Base-by-base conservation (phyloP, 2,329 filamentous ascomycete genomes). In the Lachnellula suecica region DNA sequence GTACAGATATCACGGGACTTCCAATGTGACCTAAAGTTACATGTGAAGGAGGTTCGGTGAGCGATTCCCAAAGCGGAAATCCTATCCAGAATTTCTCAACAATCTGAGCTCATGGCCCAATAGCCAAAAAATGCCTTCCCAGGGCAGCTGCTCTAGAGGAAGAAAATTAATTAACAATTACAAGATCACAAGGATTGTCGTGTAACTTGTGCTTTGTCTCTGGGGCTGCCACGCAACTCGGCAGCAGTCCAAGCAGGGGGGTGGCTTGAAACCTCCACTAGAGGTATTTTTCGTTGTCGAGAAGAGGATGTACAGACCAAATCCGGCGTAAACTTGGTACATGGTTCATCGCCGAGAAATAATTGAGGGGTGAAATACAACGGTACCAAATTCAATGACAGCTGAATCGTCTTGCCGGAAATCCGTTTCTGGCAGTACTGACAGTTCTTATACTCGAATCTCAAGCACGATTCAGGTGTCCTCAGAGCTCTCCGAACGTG, bases 11-110 rank as follows among this genome's bases (percentile, higher is more conserved):
- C n/a, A n/a, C n/a, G n/a, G n/a, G n/a, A n/a, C n/a, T n/a, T n/a
- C n/a, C n/a, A n/a, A n/a, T n/a, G n/a, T n/a, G n/a, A n/a, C n/a
- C n/a, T n/a, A n/a, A n/a, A n/a, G n/a, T n/a, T 48, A 29, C 15
- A 29, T 7, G 31, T 15, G 35, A 29, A 40, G 27, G 20, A 10
- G 37, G 17, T 55, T 50, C 43, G 48, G 47, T 13, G 34, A 46
- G 22, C 42, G 25, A 53, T 59, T 4, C 60, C 59, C 3, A 51
- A 61, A 51, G 19, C 29, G 49, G 60, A 43, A 42, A 58, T 61
- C 24, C 52, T 49, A 60, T 62, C 59, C 59, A 54, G 55, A 13
- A 13, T 31, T 13, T 31, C 8, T 44, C 22, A 35, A 15, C 41
- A 42, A 29, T 17, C 31, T 17, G 20, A 35, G 20, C 37, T 11